Base-by-base conservation (phyloP, 805 yeast genomes). In the Pichia manshurica region DNA sequence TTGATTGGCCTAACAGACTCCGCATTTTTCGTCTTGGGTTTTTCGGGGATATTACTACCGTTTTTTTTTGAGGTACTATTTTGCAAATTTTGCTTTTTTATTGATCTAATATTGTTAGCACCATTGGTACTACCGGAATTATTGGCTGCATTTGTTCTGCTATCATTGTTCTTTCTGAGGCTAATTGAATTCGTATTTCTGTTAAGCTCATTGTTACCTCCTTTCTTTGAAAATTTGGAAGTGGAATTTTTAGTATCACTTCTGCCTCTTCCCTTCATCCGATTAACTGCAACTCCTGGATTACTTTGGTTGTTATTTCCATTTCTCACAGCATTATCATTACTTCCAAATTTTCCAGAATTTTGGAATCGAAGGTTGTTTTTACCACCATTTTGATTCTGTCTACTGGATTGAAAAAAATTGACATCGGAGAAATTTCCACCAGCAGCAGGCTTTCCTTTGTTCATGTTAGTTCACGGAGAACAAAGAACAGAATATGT, bases 391-490 rank as follows among this genome's bases (percentile, higher is more conserved):
- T 39, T 29, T 7, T 22, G 19, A 21, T 44, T 46, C 22, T 17
- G 46, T 28, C 39, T 39, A 10, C 44, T 37, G 31, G 49, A 48
- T 28, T 60, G 64, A 20, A 55, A 58, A 4, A 40, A 25, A 32
- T 55, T 59, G n/a, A 44, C 50, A 40, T 42, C 47, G 0, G 58
- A 43, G 38, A 58, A 56, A 25, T 42, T 51, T 5, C 54, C 53
- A 21, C 52, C 48, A 16, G 45, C 16, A 12, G 4, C 29, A 5
- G 42, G 37, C 16, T 31, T 31, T 6, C 32, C 38, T 16, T 31
- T 37, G 32, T 22, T 44, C 47, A 44, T 44, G 10, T 23, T 2
- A 9, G 31, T 17, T 29, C 20, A 43, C 25, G n/a, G 5, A 5
- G 29, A 25, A 25, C 10, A 25, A 25, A 25, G 29, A 25, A 25